These are phyloP conservation scores for Phytophthora lateralis DNA, from an alignment of 352 stramenopile genomes.

Conservation along the genomic window DNA sequence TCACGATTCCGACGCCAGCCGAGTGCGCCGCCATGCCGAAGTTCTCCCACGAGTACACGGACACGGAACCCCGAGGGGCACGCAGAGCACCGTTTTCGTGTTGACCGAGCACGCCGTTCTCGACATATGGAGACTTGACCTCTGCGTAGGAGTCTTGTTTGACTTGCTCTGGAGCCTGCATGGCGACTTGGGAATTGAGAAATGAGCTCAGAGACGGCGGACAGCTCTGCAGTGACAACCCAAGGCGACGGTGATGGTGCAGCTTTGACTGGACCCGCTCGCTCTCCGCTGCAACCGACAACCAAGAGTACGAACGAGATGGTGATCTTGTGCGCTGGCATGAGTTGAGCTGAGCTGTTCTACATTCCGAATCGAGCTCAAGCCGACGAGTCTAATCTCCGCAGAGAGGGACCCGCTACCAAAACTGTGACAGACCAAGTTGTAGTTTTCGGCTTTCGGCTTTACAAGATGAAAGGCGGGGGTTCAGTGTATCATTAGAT, in stretches of 20 bases:
- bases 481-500: slow-evolving; percentile 4
- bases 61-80: slow-evolving; percentile 37
- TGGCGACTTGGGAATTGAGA: slow-evolving; percentile 23
- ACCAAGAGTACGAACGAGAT: slow-evolving; percentile 23
- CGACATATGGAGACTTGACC: slow-evolving; percentile 37
- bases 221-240: background rate
- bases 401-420: slow-evolving; percentile 18
- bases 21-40: slow-evolving; percentile 55
- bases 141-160: slow-evolving; percentile 38
- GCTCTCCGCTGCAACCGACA: slow-evolving; percentile 26
- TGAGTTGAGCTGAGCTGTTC: background rate
- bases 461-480: slow-evolving; percentile 9
- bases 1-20: slow-evolving; percentile 50
- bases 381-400: slow-evolving; percentile 20
- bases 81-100: slow-evolving; percentile 45
- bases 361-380: slow-evolving; percentile 7
- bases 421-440: slow-evolving; percentile 30
- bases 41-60: slow-evolving; percentile 48
- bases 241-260: background rate
- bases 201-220: slow-evolving; percentile 20
- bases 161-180: slow-evolving; percentile 36
- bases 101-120: slow-evolving; percentile 14
- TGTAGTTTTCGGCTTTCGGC: slow-evolving; percentile 21
- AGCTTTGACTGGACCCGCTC: slow-evolving; percentile 32
- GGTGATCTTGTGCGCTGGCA: slow-evolving; percentile 17